phyloP scores from a whole-genome alignment of 208 protist species.

The Crithidia brevicula region DNA sequence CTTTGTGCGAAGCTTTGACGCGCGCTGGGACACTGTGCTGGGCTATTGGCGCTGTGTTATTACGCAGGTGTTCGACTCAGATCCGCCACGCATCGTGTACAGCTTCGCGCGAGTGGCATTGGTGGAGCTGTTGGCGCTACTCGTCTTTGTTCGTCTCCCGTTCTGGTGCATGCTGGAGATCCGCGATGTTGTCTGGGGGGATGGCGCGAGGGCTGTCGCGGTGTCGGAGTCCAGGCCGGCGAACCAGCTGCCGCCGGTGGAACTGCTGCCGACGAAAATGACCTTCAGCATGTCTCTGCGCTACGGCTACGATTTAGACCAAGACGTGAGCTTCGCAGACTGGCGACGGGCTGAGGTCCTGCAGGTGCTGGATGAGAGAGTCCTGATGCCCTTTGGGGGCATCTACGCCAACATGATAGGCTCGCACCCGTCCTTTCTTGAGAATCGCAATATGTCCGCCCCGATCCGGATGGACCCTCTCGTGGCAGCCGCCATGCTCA shows the following conservation, averaged over 20 bases:
- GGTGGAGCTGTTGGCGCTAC: slow-evolving; percentile 53
- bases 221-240: neutral
- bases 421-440: slow-evolving; percentile 4
- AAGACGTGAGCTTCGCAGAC: slow-evolving; percentile 15
- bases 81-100: slow-evolving; percentile 49
- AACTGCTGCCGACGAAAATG: slow-evolving; percentile 15
- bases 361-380: slow-evolving; percentile 16
- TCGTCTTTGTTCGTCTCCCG: slow-evolving; percentile 59
- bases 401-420: slow-evolving; percentile 21
- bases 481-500: slow-evolving; percentile 1
- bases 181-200: slow-evolving; percentile 28
- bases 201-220: slow-evolving; percentile 5
- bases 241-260: neutral
- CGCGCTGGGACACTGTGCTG: slow-evolving; percentile 44
- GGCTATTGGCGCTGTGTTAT: slow-evolving; percentile 68
- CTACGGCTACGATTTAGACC: neutral
- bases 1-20: slow-evolving; percentile 73
- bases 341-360: slow-evolving; percentile 22
- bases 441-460: neutral
- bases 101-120: slow-evolving; percentile 52
- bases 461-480: slow-evolving; percentile 14
- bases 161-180: slow-evolving; percentile 35
- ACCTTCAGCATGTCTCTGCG: neutral
- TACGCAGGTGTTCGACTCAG: slow-evolving; percentile 64
- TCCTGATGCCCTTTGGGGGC: slow-evolving; percentile 27